A percentile compares a stretch with the other conserved stretches of the same genome.
Evolutionary conservation across 2,329 filamentous ascomycete species (phyloP).

Genomic region (Peltaster fructicola): DNA sequence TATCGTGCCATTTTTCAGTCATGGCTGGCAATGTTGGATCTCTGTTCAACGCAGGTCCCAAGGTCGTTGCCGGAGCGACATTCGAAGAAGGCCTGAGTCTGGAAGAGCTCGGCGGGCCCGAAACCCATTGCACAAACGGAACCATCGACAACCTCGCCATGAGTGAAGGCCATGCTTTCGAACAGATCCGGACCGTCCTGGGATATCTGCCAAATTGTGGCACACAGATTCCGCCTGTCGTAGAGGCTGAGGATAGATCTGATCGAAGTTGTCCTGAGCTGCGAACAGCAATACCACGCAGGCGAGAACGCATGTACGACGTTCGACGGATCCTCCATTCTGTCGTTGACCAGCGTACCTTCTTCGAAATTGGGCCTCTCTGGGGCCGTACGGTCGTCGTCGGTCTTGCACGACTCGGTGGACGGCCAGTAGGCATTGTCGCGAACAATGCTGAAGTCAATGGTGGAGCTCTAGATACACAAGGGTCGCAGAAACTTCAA

Average conservation of each 20-base stretch:
- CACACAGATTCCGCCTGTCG: conserved; percentile 33
- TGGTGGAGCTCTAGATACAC: conserved; percentile 39
- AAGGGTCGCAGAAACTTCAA: conserved; percentile 42
- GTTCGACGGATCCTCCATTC: conserved; percentile 38
- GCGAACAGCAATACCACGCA: conserved; percentile 39
- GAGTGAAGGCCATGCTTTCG: conserved; percentile 43
- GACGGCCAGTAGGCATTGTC: conserved; percentile 40
- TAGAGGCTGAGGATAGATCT: conserved; percentile 28
- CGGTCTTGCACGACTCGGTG: conserved; percentile 40
- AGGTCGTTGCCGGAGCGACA: conserved; percentile 43
- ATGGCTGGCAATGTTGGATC: conserved; percentile 46
- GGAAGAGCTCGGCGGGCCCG: conserved; percentile 41
- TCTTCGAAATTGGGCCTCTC: conserved; percentile 46
- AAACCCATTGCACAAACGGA: conserved; percentile 46
- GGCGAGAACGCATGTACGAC: conserved; percentile 43
- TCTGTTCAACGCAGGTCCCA: conserved; percentile 46
- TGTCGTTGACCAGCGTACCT: conserved; percentile 38
- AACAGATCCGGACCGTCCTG: conserved; percentile 40
- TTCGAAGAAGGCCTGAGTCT: conserved; percentile 45
- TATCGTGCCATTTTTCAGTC: conserved; percentile 45
- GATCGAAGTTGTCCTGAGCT: conserved; percentile 32
- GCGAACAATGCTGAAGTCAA: conserved; percentile 43
- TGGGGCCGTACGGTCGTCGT: conserved; percentile 46
- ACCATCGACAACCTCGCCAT: conserved; percentile 47
- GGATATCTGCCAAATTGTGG: conserved; percentile 42